These are phyloP conservation scores for Ceratobasidium papillatum DNA, from an alignment of 1,284 basidiomycete species.

Conservation along the genomic window DNA sequence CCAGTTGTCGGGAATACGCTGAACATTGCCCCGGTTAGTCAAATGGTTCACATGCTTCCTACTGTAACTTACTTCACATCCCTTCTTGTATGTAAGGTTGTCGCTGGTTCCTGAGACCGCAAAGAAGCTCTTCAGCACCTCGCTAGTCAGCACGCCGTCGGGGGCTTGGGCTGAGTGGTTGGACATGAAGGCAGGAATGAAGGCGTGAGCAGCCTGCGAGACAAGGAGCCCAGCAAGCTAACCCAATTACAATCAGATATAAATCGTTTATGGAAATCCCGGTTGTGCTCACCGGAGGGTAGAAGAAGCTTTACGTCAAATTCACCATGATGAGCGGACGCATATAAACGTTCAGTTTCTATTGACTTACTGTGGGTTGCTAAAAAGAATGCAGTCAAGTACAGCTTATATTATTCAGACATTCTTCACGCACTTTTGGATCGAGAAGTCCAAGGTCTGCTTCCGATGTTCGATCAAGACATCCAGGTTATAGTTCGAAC, in stretches of 20 bases:
- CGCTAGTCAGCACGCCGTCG: not conserved
- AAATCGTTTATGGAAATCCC: not conserved
- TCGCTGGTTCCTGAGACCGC: not conserved
- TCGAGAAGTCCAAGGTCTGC: not conserved
- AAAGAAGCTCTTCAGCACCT: slow-evolving; percentile 14
- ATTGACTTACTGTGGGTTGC: slow-evolving; percentile 6
- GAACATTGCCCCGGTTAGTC: not conserved
- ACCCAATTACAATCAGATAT: not conserved
- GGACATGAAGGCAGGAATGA: slow-evolving; percentile 6
- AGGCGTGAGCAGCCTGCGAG: not conserved
- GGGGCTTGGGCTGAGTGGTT: slow-evolving; percentile 14
- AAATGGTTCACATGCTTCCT: too few species aligned
- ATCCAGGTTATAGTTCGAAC: not conserved
- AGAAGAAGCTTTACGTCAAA: slow-evolving; percentile 1
- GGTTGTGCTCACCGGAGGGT: not conserved
- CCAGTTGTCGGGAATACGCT: slow-evolving; percentile 42
- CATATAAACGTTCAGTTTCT: not conserved
- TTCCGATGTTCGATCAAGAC: slow-evolving; percentile 2
- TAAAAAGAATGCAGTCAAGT: not conserved
- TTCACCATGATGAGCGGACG: not conserved
- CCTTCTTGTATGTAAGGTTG: not conserved
- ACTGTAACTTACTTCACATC: slow-evolving; percentile 9
- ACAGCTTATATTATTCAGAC: not conserved
- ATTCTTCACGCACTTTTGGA: slow-evolving; percentile 2
- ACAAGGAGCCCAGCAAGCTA: not conserved